phyloP scores from a whole-genome alignment of 2,329 filamentous ascomycete genomes.

The Arthrinium phaeospermum region DNA sequence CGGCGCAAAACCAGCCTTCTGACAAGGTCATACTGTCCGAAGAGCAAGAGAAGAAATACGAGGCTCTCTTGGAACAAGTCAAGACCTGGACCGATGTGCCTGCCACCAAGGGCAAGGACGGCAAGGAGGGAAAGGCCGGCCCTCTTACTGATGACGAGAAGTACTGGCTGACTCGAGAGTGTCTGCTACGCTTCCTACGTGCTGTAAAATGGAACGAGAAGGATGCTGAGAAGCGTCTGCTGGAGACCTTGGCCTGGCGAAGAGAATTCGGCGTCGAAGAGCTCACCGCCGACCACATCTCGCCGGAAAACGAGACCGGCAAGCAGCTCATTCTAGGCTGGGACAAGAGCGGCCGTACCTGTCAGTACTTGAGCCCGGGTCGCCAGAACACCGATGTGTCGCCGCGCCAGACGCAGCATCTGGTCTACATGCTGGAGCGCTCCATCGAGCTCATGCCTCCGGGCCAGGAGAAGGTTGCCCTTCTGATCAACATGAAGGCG shows the following conservation, averaged over 20 bases:
- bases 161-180: constrained; percentile 91
- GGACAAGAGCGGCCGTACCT: constrained; percentile 84
- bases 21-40: constrained; percentile 66
- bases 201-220: constrained; percentile 88
- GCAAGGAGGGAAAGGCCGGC: constrained; percentile 50
- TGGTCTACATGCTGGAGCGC: constrained; percentile 95
- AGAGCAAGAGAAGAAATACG: constrained; percentile 85
- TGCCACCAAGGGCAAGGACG: constrained; percentile 57
- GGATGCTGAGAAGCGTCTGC: constrained; percentile 79
- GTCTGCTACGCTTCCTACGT: constrained; percentile 88
- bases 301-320: constrained; percentile 92
- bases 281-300: constrained; percentile 85
- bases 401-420: constrained; percentile 87
- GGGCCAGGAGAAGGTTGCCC: constrained; percentile 82
- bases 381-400: constrained; percentile 90
- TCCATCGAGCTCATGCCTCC: constrained; percentile 86
- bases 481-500: constrained; percentile 91
- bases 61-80: constrained; percentile 72
- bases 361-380: constrained; percentile 87
- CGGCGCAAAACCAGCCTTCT: constrained; percentile 61
- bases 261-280: constrained; percentile 85
- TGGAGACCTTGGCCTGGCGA: constrained; percentile 83
- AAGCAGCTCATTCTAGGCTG: constrained; percentile 92
- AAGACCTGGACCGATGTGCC: constrained; percentile 74
- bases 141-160: constrained; percentile 80